phyloP scores from a whole-genome alignment of 768 basidiomycete species.

The Hypholoma sublateritium region DNA sequence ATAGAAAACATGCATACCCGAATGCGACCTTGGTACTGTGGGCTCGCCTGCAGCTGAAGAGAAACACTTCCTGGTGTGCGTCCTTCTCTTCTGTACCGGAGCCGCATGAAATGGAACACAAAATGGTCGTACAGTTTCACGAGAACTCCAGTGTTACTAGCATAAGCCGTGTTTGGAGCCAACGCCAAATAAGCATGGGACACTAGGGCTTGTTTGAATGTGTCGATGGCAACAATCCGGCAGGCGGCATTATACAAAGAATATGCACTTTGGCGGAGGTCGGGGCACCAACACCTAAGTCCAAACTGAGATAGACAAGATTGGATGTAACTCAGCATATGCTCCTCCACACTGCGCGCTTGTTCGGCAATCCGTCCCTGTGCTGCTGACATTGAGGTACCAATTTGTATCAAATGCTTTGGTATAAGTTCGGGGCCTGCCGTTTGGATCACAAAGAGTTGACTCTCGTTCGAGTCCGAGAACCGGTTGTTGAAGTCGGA shows the following conservation, averaged over 20 bases:
- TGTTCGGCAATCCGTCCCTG: slow-evolving; percentile 2
- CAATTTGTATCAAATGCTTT: slow-evolving; percentile 2
- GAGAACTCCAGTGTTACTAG: not conserved
- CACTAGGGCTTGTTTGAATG: slow-evolving; percentile 7
- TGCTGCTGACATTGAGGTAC: slow-evolving; percentile 4
- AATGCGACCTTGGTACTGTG: slow-evolving; percentile 6
- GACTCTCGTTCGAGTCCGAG: not conserved
- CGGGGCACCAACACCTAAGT: slow-evolving; percentile 10
- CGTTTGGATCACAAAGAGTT: not conserved
- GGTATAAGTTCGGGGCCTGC: slow-evolving; percentile 3
- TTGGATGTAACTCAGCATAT: slow-evolving; percentile 12
- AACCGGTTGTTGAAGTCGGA: slow-evolving; percentile 1
- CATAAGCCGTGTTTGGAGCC: not conserved
- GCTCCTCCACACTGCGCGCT: slow-evolving; percentile 8
- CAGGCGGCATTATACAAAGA: slow-evolving; percentile 14
- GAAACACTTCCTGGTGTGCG: slow-evolving; percentile 9
- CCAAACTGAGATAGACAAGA: slow-evolving; percentile 5
- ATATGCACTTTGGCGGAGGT: slow-evolving; percentile 8
- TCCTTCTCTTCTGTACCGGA: slow-evolving; percentile 6
- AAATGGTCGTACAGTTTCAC: slow-evolving; percentile 15
- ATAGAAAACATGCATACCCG: slow-evolving; percentile 5
- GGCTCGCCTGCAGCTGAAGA: not conserved
- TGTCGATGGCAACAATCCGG: slow-evolving; percentile 14
- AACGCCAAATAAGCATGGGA: not conserved
- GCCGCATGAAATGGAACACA: slow-evolving; percentile 10